These are phyloP conservation scores for Amanita rubescens DNA, from an alignment of 768 basidiomycete species.

Conservation along the genomic window DNA sequence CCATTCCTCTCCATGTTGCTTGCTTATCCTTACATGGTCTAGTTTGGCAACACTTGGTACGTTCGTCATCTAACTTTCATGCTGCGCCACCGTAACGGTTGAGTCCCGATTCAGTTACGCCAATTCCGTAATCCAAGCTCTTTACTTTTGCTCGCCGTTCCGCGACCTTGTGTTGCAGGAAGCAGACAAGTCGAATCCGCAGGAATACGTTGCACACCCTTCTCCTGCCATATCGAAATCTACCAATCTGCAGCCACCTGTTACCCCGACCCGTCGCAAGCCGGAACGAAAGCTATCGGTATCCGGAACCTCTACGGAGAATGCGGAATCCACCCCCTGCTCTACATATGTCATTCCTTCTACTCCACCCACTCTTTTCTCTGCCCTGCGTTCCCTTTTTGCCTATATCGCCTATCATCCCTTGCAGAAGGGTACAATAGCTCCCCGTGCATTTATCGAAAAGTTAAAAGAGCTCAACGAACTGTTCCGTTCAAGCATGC, in stretches of 20 bases:
- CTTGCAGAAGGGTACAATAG: slow-evolving; percentile 73
- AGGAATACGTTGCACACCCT: slow-evolving; percentile 20
- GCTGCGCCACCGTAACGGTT: neutral
- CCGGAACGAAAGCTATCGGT: slow-evolving; percentile 44
- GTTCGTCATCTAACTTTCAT: slow-evolving; percentile 11
- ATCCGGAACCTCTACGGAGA: slow-evolving; percentile 17
- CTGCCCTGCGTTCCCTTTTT: slow-evolving; percentile 91
- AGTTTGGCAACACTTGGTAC: slow-evolving; percentile 98
- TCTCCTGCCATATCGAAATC: slow-evolving; percentile 12
- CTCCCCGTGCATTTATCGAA: slow-evolving; percentile 87
- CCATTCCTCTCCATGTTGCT: neutral
- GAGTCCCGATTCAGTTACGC: slow-evolving; percentile 61
- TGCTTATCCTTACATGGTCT: slow-evolving; percentile 8
- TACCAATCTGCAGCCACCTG: slow-evolving; percentile 24
- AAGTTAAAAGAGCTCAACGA: slow-evolving; percentile 93
- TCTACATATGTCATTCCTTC: slow-evolving; percentile 42
- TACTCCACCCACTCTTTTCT: slow-evolving; percentile 72
- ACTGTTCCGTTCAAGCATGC: slow-evolving; percentile 82
- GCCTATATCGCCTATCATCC: slow-evolving; percentile 74
- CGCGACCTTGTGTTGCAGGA: slow-evolving; percentile 81
- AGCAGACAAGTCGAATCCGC: slow-evolving; percentile 41
- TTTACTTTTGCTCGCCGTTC: slow-evolving; percentile 94
- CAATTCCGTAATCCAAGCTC: slow-evolving; percentile 96
- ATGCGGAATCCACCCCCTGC: slow-evolving; percentile 19
- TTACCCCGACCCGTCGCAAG: slow-evolving; percentile 43